Percentiles rank a stretch among this genome's conserved stretches.
Evolutionary conservation across 768 basidiomycete genomes (phyloP).

Genomic region (Melanogaster broomeanus): DNA sequence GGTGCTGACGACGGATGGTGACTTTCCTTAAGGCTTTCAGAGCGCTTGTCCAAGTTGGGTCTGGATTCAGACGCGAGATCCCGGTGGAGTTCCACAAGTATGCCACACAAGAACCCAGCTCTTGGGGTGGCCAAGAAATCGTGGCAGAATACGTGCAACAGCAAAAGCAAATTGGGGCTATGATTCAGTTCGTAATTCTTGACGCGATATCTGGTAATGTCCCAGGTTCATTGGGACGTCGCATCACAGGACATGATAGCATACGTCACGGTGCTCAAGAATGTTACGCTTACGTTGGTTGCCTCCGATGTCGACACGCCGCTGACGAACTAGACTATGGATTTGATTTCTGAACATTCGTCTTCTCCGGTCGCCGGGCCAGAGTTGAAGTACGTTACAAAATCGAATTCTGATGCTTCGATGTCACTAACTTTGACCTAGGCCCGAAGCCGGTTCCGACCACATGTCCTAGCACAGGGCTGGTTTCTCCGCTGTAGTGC

Average conservation of each 20-base stretch:
- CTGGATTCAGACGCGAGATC: constrained; percentile 66
- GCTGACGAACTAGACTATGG: constrained; percentile 41
- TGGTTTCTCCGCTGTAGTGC: constrained; percentile 43
- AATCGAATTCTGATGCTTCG: neutral
- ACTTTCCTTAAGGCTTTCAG: constrained; percentile 81
- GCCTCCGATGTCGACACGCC: constrained; percentile 43
- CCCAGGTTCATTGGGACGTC: neutral
- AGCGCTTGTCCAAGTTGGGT: constrained; percentile 66
- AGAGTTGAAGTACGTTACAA: constrained; percentile 34
- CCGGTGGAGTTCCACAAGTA: constrained; percentile 86
- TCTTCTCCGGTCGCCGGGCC: constrained; percentile 8
- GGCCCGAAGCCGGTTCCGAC: constrained; percentile 45
- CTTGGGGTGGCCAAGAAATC: constrained; percentile 45
- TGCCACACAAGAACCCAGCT: constrained; percentile 59
- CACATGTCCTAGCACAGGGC: constrained; percentile 48
- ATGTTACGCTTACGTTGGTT: constrained; percentile 25
- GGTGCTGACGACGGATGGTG: constrained; percentile 59
- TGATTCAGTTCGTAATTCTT: constrained; percentile 48
- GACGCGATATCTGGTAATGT: too few species aligned
- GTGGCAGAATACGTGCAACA: constrained; percentile 49
- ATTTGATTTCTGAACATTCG: constrained; percentile 34
- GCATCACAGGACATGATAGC: constrained; percentile 38
- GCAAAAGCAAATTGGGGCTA: constrained; percentile 48
- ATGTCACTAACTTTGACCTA: constrained; percentile 10
- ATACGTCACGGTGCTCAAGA: constrained; percentile 28